Evolutionary conservation across 106 monocot genomes (phyloP), one percentile per base, ranked within the genome.

Genomic region (Allium sativum): DNA sequence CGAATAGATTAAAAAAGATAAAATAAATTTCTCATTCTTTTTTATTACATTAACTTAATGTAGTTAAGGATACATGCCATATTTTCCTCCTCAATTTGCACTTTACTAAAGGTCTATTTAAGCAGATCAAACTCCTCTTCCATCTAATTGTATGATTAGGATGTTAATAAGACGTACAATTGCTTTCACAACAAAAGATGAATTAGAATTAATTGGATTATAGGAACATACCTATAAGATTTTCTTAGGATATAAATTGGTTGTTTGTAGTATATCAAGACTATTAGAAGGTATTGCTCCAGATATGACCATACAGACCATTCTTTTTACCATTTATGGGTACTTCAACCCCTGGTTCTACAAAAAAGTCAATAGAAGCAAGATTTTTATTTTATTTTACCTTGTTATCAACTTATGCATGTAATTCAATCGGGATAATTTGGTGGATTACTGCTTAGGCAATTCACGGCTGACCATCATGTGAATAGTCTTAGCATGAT

Each of bases 251-350:
- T 65, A 64, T 70, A 90, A 73, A 59, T 1, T 62, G 43, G 86
- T 68, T 68, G 90, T 86, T 43, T 95, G 95, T 41, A 95, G 90
- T 70, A 95, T 90, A 68, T 90, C 81, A 62, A 95, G 67, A 68
- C 55, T 52, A 45, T 86, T 72, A 58, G 75, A 73, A 74, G 81
- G 64, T 17, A 65, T 62, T 62, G 75, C 74, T 71, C 86, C 86
- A 51, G 83, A 81, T 66, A 95, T 59, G 59, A 90, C 84, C 95
- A 90, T 95, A 62, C 87, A 95, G 50, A 84, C 95, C 21, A 95
- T 62, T 20, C 95, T 67, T 77, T 95, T 87, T 52, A 80, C 86
- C 76, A 95, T 77, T 46, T 84, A 70, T 52, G 90, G 90, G 69
- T 90, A 95, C 65, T 87, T 95, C 73, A 95, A 62, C 45, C 72